A percentile compares a stretch with the other conserved stretches of the same genome.
Evolutionary conservation across 1,284 basidiomycete species (phyloP).

Genomic region (Tilletia indica): DNA sequence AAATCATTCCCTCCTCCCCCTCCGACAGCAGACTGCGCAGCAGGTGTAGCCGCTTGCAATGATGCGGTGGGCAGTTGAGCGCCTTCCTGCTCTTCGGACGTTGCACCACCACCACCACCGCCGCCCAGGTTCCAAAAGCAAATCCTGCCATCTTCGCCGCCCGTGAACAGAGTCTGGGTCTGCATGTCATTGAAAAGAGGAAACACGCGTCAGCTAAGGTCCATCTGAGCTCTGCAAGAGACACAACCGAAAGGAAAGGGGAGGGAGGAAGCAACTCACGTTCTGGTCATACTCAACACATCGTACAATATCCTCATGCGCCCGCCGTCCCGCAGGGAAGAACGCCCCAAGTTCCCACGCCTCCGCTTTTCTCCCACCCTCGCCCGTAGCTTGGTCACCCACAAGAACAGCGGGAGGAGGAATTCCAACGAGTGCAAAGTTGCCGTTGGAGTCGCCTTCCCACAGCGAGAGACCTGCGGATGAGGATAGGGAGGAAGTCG

Average conservation of each 20-base stretch:
- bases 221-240: no score
- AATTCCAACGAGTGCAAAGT: slow-evolving; percentile 24
- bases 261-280: not conserved
- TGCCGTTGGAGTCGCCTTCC: slow-evolving; percentile 2
- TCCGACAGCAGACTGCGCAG: no score
- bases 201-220: no score
- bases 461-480: not conserved
- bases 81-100: not conserved
- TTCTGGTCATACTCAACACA: slow-evolving; percentile 33
- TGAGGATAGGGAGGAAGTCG: not conserved
- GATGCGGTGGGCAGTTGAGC: not conserved
- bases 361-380: slow-evolving; percentile 33
- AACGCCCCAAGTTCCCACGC: slow-evolving; percentile 22
- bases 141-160: slow-evolving; percentile 44
- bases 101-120: not conserved
- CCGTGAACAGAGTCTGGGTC: slow-evolving; percentile 34
- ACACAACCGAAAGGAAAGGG: no score
- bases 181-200: not conserved
- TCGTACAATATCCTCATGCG: slow-evolving; percentile 44
- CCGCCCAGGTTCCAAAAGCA: slow-evolving; percentile 30
- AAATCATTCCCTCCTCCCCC: no score
- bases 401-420: not conserved
- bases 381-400: not conserved
- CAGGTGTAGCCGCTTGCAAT: no score
- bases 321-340: slow-evolving; percentile 22